These are phyloP conservation scores for Syzygium grande DNA, from an alignment of 345 rosid species.

Conservation along the genomic window DNA sequence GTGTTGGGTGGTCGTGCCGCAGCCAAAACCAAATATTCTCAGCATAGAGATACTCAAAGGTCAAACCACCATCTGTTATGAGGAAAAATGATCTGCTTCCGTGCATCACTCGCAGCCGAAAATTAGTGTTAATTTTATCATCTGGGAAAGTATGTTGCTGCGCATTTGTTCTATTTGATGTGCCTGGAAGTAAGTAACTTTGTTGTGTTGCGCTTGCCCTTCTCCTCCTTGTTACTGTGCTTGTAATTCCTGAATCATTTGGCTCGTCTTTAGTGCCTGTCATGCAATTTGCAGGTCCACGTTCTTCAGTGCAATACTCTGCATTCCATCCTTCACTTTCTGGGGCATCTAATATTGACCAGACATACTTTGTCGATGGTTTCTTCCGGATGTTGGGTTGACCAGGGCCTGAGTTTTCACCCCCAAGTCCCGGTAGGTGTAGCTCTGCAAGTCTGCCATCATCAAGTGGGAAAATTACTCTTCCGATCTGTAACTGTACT, in stretches of 20 bases:
- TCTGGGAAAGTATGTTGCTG: conserved; percentile 23
- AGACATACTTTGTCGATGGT: conserved; percentile 24
- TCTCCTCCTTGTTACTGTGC: conserved; percentile 37
- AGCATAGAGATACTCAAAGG: conserved; percentile 48
- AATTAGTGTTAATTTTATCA: conserved; percentile 33
- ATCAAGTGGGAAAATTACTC: conserved; percentile 50
- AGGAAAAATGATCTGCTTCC: conserved; percentile 51
- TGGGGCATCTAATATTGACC: conserved; percentile 55
- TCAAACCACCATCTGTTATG: conserved; percentile 39
- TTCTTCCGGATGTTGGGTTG: conserved; percentile 32
- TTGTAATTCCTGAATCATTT: conserved; percentile 26
- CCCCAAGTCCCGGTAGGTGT: conserved; percentile 51
- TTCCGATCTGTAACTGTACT: conserved; percentile 39
- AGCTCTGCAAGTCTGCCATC: conserved; percentile 67
- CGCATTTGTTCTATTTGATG: conserved; percentile 4
- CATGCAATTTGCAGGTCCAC: conserved; percentile 51
- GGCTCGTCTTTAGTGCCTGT: conserved; percentile 45
- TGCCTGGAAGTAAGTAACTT: conserved; percentile 26
- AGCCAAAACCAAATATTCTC: conserved; percentile 64
- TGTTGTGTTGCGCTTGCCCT: conserved; percentile 32
- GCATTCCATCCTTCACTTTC: conserved; percentile 77
- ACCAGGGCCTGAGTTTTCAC: conserved; percentile 44
- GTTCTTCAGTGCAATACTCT: conserved; percentile 66
- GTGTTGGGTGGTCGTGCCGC: conserved; percentile 56
- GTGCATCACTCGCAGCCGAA: conserved; percentile 46